Conservation (phyloP, 2,329 filamentous ascomycete genomes). For the Penicillium aurantiogriseum region DNA sequence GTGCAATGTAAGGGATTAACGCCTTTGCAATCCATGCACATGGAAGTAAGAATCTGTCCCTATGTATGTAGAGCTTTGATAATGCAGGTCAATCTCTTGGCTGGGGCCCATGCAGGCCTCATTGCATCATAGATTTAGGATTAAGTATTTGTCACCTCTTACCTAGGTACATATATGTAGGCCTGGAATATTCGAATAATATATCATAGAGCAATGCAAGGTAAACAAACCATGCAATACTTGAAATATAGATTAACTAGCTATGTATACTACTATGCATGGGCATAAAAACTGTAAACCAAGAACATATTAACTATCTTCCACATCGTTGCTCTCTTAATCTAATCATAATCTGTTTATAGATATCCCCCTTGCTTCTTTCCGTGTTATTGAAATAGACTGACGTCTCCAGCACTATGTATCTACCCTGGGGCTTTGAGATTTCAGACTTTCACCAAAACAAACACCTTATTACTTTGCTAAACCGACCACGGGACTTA, state of each 20-base stretch:
- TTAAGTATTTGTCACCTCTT: not conserved
- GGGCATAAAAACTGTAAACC: not conserved
- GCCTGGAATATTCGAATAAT: too few species aligned
- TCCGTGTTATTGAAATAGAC: not conserved
- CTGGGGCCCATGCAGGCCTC: constrained; percentile 15
- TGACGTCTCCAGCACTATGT: not conserved
- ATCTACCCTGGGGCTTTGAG: not conserved
- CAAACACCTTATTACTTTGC: not conserved
- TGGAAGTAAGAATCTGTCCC: not conserved
- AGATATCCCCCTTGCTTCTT: not conserved
- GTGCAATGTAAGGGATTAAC: not conserved
- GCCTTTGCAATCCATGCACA: not conserved
- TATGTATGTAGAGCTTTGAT: not conserved
- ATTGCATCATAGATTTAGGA: not conserved
- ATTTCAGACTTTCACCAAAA: not conserved
- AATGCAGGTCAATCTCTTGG: constrained; percentile 22
- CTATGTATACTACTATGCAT: not conserved
- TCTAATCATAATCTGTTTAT: not conserved
- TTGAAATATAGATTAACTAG: too few species aligned
- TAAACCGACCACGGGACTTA: not conserved
- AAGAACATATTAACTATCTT: not conserved
- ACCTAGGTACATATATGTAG: not conserved
- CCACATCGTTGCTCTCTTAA: not conserved
- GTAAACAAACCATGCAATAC: too few species aligned
- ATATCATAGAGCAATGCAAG: too few species aligned